A percentile compares a stretch with the other conserved stretches of the same genome.
Conservation (phyloP, 345 rosid genomes). For the Salix brachista region DNA sequence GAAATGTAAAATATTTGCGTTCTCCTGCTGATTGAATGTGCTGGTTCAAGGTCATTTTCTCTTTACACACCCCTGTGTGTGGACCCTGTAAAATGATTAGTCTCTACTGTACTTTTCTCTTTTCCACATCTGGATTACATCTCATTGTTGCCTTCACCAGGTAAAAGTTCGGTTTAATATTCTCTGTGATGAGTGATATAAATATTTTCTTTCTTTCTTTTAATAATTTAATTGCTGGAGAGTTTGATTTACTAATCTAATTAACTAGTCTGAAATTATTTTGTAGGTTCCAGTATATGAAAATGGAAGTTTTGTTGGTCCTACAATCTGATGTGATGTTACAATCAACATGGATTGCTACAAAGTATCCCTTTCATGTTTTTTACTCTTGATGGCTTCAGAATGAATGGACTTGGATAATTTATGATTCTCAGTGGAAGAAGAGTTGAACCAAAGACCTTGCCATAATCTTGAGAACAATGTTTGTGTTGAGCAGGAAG, state of each 20-base stretch:
- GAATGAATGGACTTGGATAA: background rate
- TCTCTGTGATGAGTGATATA: background rate
- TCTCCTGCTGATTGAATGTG: too few relatives aligned
- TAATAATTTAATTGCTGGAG: background rate
- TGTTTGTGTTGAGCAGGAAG: constrained; percentile 67
- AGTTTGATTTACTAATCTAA: too few relatives aligned
- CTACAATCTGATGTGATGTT: constrained; percentile 79
- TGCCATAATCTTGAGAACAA: constrained; percentile 27
- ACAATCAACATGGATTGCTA: constrained; percentile 91
- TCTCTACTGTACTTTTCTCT: background rate
- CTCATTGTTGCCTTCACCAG: background rate
- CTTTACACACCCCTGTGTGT: background rate
- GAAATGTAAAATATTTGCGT: too few relatives aligned
- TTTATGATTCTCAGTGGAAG: background rate
- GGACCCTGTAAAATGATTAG: background rate
- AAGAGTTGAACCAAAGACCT: constrained; percentile 6
- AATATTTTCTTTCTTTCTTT: background rate
- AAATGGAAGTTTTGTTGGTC: constrained; percentile 88
- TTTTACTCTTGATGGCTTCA: background rate
- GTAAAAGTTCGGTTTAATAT: background rate
- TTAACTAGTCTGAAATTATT: background rate
- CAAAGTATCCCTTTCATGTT: constrained; percentile 45
- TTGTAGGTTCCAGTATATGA: constrained; percentile 85
- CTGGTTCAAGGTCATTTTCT: background rate
- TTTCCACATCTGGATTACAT: background rate